Evolutionary conservation across 495 filamentous ascomycete genomes (phyloP), one percentile per base, ranked within the genome.

Genomic region (Penicillium ochrochloron): DNA sequence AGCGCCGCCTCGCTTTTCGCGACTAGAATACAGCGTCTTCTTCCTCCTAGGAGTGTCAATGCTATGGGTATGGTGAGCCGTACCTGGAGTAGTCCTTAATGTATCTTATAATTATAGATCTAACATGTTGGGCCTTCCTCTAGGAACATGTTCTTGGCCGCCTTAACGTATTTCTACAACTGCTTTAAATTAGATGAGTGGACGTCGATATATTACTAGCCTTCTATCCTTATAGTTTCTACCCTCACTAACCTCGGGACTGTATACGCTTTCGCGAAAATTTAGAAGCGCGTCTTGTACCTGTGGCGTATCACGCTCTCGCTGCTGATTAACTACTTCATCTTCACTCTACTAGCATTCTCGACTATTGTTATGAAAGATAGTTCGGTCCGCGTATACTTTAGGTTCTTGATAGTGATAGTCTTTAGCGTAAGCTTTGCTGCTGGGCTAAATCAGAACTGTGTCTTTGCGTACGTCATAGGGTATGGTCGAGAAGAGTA

Each of bases 81-180:
- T n/a, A 3, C 14, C 35, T 1, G n/a, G 41, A 8, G 17, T 10
- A 25, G 29, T 31, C 37, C 5, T 44, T 6, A 68, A 42, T 57
- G 64, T 63, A 21, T 21, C 29, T 8, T 12, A 12, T 29, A 35
- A 33, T 35, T 15, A 12, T 56, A n/a, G 3, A 37, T 37, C 53
- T 56, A 35, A 56, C 31, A 8, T 5, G 17, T 7, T 8, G 29
- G 33, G 9, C 31, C 12, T 48, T 25, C 1, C 10, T 51, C 2
- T 37, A 97, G 94, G 94, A 98, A 97, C 80, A 97, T 97, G 94
- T 97, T 98, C 80, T 86, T 99, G 64, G 95, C 96, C 19, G 93
- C 94, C 10, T 91, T 91, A 15, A 92, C 94, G 9, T 97, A 97
- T 81, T 97, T 99, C 82, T 88, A 94, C 70, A 80, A 76, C 55